A percentile compares a stretch with the other conserved stretches of the same genome.
These are phyloP conservation scores for Silene latifolia DNA, from an alignment of 148 eudicot genomes.

Conservation along the genomic window DNA sequence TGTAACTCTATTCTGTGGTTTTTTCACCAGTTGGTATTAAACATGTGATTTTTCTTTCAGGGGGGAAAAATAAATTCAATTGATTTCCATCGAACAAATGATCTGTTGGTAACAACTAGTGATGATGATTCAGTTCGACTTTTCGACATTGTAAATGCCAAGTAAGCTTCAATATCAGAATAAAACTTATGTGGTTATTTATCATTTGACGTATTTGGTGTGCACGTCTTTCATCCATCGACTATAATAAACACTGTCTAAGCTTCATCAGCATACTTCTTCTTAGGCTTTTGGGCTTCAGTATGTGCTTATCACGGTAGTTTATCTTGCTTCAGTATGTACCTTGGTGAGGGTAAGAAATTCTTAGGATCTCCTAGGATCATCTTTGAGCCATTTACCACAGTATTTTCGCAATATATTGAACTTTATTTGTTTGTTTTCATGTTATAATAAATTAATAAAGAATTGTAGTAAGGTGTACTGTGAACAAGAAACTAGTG, in stretches of 20 bases:
- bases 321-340: not conserved
- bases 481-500: too few relatives aligned
- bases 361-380: not conserved
- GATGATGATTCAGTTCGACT: constrained; percentile 95
- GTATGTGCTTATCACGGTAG: not conserved
- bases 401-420: not conserved
- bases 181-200: not conserved
- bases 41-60: constrained; percentile 31
- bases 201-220: not conserved
- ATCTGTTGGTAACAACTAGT: constrained; percentile 76
- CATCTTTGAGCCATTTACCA: not conserved
- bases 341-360: not conserved
- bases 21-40: constrained; percentile 3
- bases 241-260: not conserved
- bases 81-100: constrained; percentile 89
- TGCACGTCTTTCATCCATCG: not conserved
- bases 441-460: not conserved
- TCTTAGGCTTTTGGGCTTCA: not conserved
- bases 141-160: constrained; percentile 80
- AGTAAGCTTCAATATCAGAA: constrained; percentile 42
- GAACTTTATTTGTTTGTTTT: not conserved
- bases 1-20: not conserved
- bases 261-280: not conserved
- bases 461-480: too few relatives aligned
- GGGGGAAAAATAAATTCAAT: constrained; percentile 83